A percentile compares a stretch with the other conserved stretches of the same genome.
Conservation (phyloP, 305 asterid species). For the Galium porrigens region DNA sequence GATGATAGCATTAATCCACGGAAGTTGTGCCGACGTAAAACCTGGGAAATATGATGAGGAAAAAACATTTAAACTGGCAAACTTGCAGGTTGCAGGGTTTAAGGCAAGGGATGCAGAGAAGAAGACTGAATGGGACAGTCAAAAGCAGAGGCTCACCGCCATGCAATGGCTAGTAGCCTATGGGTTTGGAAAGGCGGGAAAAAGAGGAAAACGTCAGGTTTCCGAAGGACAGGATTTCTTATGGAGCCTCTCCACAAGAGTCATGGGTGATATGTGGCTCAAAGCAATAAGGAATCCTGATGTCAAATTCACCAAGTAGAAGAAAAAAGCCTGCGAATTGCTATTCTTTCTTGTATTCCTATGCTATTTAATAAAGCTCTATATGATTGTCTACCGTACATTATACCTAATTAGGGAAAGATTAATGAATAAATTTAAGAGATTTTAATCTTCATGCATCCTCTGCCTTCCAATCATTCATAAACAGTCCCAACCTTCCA, state of each 20-base stretch:
- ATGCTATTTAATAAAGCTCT: not conserved
- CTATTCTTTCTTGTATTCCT: not conserved
- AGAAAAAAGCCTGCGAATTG: not conserved
- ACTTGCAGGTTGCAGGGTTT: slow-evolving; percentile 58
- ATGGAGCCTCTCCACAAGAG: slow-evolving; percentile 75
- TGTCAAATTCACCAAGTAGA: slow-evolving; percentile 43
- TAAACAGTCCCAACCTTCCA: not conserved
- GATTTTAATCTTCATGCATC: not conserved
- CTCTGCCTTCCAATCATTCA: not conserved
- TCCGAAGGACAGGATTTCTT: slow-evolving; percentile 38
- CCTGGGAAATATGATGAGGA: slow-evolving; percentile 25
- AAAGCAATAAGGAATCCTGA: slow-evolving; percentile 75
- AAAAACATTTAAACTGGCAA: slow-evolving; percentile 39
- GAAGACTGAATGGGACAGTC: slow-evolving; percentile 44
- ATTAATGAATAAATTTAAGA: not conserved
- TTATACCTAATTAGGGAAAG: not conserved
- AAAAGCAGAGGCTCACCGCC: slow-evolving; percentile 67
- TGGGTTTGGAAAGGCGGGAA: slow-evolving; percentile 54
- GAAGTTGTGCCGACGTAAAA: slow-evolving; percentile 13
- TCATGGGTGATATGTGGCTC: slow-evolving; percentile 97
- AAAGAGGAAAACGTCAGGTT: slow-evolving; percentile 35
- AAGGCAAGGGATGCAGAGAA: slow-evolving; percentile 28
- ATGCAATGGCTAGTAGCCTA: slow-evolving; percentile 61
- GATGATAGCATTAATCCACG: slow-evolving; percentile 47
- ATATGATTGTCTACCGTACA: not conserved